phyloP scores from a whole-genome alignment of 2,329 filamentous ascomycete species.

The Beauveria varroae region DNA sequence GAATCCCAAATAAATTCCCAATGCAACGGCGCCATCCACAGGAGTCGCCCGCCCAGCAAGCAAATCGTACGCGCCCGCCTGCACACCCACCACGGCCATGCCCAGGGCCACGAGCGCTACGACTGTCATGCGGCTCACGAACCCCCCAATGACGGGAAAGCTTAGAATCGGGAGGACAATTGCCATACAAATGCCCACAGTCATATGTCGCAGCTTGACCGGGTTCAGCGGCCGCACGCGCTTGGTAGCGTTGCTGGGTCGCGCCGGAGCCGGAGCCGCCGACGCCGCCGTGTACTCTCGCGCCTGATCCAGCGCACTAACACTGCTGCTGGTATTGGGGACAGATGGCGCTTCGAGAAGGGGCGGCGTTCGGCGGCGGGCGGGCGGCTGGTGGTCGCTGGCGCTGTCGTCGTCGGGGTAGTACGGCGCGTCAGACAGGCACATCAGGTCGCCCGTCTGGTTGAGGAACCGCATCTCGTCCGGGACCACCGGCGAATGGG shows the following conservation, averaged over 20 bases:
- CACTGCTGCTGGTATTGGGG: background rate
- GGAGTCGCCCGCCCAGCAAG: constrained; percentile 14
- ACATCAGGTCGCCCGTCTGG: constrained; percentile 46
- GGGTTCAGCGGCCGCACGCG: background rate
- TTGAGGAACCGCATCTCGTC: constrained; percentile 55
- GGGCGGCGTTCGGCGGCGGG: background rate
- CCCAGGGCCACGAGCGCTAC: constrained; percentile 44
- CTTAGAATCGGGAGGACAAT: constrained; percentile 51
- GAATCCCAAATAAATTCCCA: constrained; percentile 5
- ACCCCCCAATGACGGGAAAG: constrained; percentile 49
- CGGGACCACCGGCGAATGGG: constrained; percentile 47
- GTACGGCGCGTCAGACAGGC: constrained; percentile 17
- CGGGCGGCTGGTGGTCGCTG: background rate
- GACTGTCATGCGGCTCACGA: constrained; percentile 50
- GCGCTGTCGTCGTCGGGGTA: background rate
- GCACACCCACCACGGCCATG: constrained; percentile 25
- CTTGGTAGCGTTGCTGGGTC: background rate
- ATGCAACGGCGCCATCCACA: constrained; percentile 8
- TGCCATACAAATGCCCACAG: constrained; percentile 18
- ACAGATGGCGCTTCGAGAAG: background rate
- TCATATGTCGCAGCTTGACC: constrained; percentile 4
- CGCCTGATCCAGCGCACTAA: background rate
- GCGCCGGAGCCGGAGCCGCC: background rate
- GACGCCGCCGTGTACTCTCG: background rate
- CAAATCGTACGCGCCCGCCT: constrained; percentile 18